phyloP scores from a whole-genome alignment of 495 filamentous ascomycete genomes.

The Letharia lupina region DNA sequence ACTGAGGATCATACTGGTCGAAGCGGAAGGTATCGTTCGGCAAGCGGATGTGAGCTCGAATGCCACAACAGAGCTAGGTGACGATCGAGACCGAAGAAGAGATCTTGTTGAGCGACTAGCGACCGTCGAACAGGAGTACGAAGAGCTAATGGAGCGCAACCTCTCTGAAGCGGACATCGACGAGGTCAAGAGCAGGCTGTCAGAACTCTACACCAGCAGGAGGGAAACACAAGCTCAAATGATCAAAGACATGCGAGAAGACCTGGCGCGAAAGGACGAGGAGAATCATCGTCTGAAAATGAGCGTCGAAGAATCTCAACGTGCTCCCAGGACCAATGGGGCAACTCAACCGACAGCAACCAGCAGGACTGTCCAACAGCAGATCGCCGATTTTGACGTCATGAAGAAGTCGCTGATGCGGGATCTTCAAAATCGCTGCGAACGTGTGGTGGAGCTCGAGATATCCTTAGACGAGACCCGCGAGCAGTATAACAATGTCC shows the following conservation, averaged over 20 bases:
- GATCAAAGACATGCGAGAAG: constrained; percentile 61
- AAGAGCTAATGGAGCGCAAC: constrained; percentile 70
- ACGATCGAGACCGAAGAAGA: constrained; percentile 54
- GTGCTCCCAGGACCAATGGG: constrained; percentile 57
- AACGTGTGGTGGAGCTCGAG: constrained; percentile 94
- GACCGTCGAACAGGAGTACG: constrained; percentile 68
- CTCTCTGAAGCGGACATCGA: constrained; percentile 68
- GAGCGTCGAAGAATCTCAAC: constrained; percentile 68
- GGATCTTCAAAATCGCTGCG: constrained; percentile 94
- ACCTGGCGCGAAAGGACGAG: constrained; percentile 60
- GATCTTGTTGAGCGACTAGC: constrained; percentile 65
- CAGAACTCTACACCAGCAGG: constrained; percentile 63
- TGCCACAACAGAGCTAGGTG: constrained; percentile 53
- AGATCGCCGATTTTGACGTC: constrained; percentile 94
- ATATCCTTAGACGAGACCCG: constrained; percentile 93
- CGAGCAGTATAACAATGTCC: constrained; percentile 97
- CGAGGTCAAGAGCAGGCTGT: constrained; percentile 72
- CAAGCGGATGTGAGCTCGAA: constrained; percentile 81
- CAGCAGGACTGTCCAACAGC: constrained; percentile 92
- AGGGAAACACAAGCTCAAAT: constrained; percentile 62
- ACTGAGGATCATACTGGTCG: constrained; percentile 66
- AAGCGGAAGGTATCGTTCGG: constrained; percentile 85
- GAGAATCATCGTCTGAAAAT: constrained; percentile 70
- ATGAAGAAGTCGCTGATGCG: constrained; percentile 99
- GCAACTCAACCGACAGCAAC: constrained; percentile 46